phyloP scores from a whole-genome alignment of 2,329 filamentous ascomycete species.

The Penicillium hordei region DNA sequence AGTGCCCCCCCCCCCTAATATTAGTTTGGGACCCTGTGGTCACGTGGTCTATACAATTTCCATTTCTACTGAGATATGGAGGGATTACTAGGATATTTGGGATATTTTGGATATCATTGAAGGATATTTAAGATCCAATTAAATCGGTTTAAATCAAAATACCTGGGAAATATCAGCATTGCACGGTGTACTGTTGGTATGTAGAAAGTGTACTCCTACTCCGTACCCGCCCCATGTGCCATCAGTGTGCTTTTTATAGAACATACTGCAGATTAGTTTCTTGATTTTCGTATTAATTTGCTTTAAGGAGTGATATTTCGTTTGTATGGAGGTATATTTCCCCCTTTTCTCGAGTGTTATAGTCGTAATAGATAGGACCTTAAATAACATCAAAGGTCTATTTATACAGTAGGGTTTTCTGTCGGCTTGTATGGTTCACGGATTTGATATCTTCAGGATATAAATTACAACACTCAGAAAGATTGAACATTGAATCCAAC shows the following conservation, averaged over 20 bases:
- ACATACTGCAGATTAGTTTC: not conserved
- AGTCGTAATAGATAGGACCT: not conserved
- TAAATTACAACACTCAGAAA: not conserved
- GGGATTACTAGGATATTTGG: too few relatives aligned
- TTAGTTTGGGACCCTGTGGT: constrained; percentile 8
- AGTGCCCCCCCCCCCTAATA: constrained; percentile 30
- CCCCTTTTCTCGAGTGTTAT: not conserved
- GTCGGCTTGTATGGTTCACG: not conserved
- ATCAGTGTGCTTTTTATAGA: constrained; percentile 11
- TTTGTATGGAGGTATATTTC: not conserved
- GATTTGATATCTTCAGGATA: not conserved
- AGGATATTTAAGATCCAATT: not conserved
- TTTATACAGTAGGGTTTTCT: not conserved
- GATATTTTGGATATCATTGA: not conserved
- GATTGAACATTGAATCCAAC: not conserved
- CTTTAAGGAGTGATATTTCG: not conserved
- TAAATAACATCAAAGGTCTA: not conserved
- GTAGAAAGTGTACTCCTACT: not conserved
- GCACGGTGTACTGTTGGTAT: not conserved
- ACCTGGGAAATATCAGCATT: not conserved
- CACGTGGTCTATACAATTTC: constrained; percentile 12
- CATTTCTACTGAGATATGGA: not conserved
- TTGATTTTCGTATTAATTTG: not conserved
- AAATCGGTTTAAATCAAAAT: not conserved
- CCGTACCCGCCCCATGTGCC: not conserved